Evolutionary conservation across 2,329 filamentous ascomycete species (phyloP), one percentile per base, ranked within the genome.

Genomic region (Conoideocrella luteorostrata): DNA sequence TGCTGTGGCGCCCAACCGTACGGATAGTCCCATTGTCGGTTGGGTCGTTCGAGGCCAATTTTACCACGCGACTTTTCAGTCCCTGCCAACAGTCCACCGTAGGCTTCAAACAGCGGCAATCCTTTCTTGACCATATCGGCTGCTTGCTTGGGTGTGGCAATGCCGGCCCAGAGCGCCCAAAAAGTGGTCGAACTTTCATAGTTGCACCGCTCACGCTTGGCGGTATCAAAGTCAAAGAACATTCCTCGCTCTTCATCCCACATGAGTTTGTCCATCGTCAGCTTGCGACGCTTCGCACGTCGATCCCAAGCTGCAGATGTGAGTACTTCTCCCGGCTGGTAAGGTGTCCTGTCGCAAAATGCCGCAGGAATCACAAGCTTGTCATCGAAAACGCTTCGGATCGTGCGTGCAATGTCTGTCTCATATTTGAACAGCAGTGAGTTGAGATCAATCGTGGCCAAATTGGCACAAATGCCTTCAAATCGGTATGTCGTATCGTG

Each of bases 1-100:
- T 98, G 93, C 71, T 98, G 93, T 24, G 93, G 93, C 44, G 93
- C 93, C 93, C 93, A 98, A 47, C 93, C 93, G 60, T 93, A 97
- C 1, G 93, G 93, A 62, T 89, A 97, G 63, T 98, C 93, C 93
- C 93, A 98, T 63, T 98, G 93, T 54, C 93, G 82, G 64, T 96
- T 97, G 7, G 93, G 93, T 38, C 91, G 78, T 54, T 90, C 80
- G 30, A 96, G 66, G 11, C 86, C 82, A 48, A 95, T 72, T 24
- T 74, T 70, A 32, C 93, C 93, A 35, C 93, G 86, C 43, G 88
- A 95, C 64, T 89, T 80, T 60, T 95, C 82, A 0, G 91, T 95
- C 43, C 91, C 91, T 1, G 90, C 91, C 2, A 95, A 77, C 15
- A 98, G 73, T 7, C 93, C 93, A 24, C 93, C 93, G 47, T 84